A percentile compares a stretch with the other conserved stretches of the same genome.
phyloP scores from a whole-genome alignment of 2,329 filamentous ascomycete genomes.

The Neoascochyta sp. region DNA sequence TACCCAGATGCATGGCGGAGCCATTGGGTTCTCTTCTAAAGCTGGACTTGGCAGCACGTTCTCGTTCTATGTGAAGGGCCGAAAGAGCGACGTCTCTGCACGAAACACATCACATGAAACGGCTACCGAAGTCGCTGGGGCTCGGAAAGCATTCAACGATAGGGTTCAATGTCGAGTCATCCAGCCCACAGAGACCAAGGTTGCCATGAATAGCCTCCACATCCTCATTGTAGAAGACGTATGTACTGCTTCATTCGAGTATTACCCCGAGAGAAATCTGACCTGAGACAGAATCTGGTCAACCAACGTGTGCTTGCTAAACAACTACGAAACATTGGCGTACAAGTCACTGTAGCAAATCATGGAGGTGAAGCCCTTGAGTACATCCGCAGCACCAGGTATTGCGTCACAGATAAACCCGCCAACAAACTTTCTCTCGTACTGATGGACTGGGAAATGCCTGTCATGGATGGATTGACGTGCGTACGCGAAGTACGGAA shows the following conservation, averaged over 20 bases:
- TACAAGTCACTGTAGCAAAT: constrained; percentile 37
- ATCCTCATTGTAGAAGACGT: constrained; percentile 38
- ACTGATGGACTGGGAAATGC: constrained; percentile 36
- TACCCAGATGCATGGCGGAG: constrained; percentile 31
- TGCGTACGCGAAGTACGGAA: constrained; percentile 25
- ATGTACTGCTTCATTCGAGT: no score
- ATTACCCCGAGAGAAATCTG: no score
- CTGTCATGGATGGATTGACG: constrained; percentile 30
- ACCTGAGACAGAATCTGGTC: no score
- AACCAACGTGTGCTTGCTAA: constrained; percentile 42
- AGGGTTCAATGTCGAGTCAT: constrained; percentile 6
- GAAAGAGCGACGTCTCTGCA: constrained; percentile 7
- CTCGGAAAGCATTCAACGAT: constrained; percentile 11
- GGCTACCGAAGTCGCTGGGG: constrained; percentile 3
- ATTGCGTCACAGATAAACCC: constrained; percentile 11
- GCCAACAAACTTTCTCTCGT: constrained; percentile 20
- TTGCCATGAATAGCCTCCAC: constrained; percentile 12
- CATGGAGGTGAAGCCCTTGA: constrained; percentile 40
- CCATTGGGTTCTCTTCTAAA: constrained; percentile 26
- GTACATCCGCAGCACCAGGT: constrained; percentile 27
- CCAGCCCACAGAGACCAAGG: constrained; percentile 2
- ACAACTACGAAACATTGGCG: constrained; percentile 37
- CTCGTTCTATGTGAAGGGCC: constrained; percentile 30
- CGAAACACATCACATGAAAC: constrained; percentile 5
- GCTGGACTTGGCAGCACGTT: constrained; percentile 29